A percentile compares a stretch with the other conserved stretches of the same genome.
Conservation (phyloP, 2,329 filamentous ascomycete genomes). For the Annulohypoxylon truncatum region DNA sequence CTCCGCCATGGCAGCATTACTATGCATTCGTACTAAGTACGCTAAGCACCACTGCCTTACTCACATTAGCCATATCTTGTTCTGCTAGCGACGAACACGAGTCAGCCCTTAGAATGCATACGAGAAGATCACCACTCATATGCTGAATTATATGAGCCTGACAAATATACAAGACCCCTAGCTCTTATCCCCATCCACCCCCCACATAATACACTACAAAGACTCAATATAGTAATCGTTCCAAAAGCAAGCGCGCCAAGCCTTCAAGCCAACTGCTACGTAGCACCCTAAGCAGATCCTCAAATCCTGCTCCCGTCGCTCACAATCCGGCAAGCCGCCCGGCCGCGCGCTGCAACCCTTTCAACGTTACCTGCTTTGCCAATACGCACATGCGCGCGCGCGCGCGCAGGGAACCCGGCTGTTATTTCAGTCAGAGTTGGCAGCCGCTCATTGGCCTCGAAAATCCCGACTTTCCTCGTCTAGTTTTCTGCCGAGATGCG, state of each 20-base stretch:
- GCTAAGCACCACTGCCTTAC: constrained; percentile 1
- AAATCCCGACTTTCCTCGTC: constrained; percentile 21
- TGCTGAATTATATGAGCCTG: neutral
- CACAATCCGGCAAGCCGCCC: constrained; percentile 27
- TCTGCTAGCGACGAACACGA: constrained; percentile 14
- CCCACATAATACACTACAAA: constrained; percentile 14
- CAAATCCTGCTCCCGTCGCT: constrained; percentile 14
- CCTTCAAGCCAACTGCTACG: constrained; percentile 4
- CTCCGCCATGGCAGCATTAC: neutral
- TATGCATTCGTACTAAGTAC: neutral
- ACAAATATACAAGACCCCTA: neutral
- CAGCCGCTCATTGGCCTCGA: constrained; percentile 21
- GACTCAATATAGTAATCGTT: constrained; percentile 13
- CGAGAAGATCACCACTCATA: neutral
- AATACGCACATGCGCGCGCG: constrained; percentile 12
- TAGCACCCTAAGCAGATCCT: constrained; percentile 1
- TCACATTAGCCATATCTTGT: neutral
- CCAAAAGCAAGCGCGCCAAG: constrained; percentile 26
- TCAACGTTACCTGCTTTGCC: neutral
- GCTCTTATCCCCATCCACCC: neutral
- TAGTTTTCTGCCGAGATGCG: constrained; percentile 31
- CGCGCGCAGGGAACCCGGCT: constrained; percentile 3
- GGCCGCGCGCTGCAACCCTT: constrained; percentile 8
- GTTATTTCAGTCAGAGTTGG: constrained; percentile 29
- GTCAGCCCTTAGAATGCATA: constrained; percentile 15